Base-by-base conservation (phyloP, 306 rosid species). In the Prunus mira region DNA sequence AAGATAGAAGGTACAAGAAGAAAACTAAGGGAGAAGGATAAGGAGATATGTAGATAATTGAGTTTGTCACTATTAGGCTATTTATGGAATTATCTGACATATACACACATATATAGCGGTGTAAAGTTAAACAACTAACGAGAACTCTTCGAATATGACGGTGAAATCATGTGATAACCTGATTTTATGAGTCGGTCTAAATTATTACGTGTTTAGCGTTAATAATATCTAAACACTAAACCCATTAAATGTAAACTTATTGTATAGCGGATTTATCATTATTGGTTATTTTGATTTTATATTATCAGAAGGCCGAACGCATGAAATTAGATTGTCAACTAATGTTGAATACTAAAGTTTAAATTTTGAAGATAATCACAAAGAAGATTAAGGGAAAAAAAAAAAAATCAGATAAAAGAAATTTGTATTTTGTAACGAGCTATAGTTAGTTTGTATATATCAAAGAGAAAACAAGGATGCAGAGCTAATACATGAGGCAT, bases 141-240 rank as follows among this genome's bases (percentile, higher is more conserved):
- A 27, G 12, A 13, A 5, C 12, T 61, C 11, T 5, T 7, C 0
- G 0, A 0, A 0, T 61, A 6, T 2, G 19, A 13, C 0, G 12
- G 27, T 62, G 28, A 27, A 1, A 61, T 13, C 0, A 10, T 14
- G 5, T 4, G 8, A 58, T 11, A 22, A 57, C 12, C 1, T 47
- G 5, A 47, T 3, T 11, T 13, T 47, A 47, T 1, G 15, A 47
- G 17, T 47, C 5, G 3, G 15, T 47, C 5, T 11, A 47, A 47
- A 38, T 38, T 38, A 38, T 38, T 38, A 38, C 9, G 0, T 38
- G 43, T 38, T 6, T 7, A 38, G 9, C 2, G 0, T 38, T 38
- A 38, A 38, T 38, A 38, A 1, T 38, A 7, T 38, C 43, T 38
- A 38, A 38, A 38, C 43, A 38, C 43, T 38, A 38, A 38, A 38